phyloP scores from a whole-genome alignment of 805 yeast species.

The Zygotorulaspora florentina region DNA sequence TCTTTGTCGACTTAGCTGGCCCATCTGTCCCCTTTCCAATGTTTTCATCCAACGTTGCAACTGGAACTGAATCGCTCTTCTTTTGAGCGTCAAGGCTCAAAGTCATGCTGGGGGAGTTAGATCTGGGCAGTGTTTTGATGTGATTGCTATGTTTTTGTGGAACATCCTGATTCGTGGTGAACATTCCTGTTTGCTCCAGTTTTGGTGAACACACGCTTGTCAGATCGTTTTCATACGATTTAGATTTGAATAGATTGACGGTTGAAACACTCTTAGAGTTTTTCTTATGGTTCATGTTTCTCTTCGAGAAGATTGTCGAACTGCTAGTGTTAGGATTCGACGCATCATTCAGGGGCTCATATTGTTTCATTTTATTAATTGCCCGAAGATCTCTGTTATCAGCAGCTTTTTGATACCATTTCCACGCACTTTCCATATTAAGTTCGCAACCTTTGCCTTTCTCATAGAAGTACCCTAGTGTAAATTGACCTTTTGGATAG shows the following conservation, averaged over 20 bases:
- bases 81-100: neutral
- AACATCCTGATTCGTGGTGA: conserved; percentile 1
- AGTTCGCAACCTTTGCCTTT: conserved; percentile 80
- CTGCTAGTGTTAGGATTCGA: neutral
- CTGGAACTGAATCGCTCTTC: neutral
- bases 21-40: neutral
- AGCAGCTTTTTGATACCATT: conserved; percentile 76
- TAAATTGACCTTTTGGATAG: conserved; percentile 76
- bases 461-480: conserved; percentile 78
- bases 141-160: neutral
- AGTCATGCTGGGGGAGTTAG: neutral
- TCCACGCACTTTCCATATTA: conserved; percentile 52
- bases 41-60: neutral
- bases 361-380: conserved; percentile 31
- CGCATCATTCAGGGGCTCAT: conserved; percentile 1
- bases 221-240: conserved; percentile 6
- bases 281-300: conserved; percentile 15
- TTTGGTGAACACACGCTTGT: neutral
- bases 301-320: neutral
- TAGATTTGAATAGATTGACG: conserved; percentile 21
- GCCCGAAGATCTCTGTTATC: conserved; percentile 55
- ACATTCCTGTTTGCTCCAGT: conserved; percentile 9
- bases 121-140: neutral
- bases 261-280: conserved; percentile 20
- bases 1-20: conserved; percentile 1